A percentile compares a stretch with the other conserved stretches of the same genome.
Conservation (phyloP, 768 basidiomycete species). For the Cantharellus anzutake region DNA sequence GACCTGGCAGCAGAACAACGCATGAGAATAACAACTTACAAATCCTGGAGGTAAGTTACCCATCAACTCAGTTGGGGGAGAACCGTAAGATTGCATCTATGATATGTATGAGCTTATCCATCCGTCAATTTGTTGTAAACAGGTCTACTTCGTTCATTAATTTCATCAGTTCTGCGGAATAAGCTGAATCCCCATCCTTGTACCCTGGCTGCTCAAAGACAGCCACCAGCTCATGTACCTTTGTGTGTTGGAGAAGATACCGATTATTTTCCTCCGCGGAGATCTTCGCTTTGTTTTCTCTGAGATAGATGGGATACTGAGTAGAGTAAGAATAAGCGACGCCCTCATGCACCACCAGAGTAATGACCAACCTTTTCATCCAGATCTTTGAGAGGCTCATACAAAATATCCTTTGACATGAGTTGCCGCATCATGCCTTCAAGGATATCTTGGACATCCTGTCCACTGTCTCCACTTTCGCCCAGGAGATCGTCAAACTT, state of each 20-base stretch:
- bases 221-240: slow-evolving; percentile 37
- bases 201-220: slow-evolving; percentile 47
- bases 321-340: background rate
- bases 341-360: background rate
- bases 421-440: slow-evolving; percentile 69
- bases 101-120: background rate
- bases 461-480: slow-evolving; percentile 20
- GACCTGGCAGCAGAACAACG: too few species aligned
- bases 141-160: slow-evolving; percentile 55
- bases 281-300: slow-evolving; percentile 32
- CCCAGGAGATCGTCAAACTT: slow-evolving; percentile 21
- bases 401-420: slow-evolving; percentile 67
- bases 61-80: slow-evolving; percentile 69
- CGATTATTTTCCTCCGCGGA: slow-evolving; percentile 39
- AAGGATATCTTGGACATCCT: slow-evolving; percentile 39
- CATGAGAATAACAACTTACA: slow-evolving; percentile 2
- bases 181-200: slow-evolving; percentile 31
- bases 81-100: slow-evolving; percentile 62
- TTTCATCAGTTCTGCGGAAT: slow-evolving; percentile 31
- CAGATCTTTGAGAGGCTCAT: slow-evolving; percentile 73
- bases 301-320: slow-evolving; percentile 65
- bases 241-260: slow-evolving; percentile 39
- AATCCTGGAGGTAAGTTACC: slow-evolving; percentile 62
- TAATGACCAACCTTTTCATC: slow-evolving; percentile 34
- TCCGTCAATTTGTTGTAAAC: background rate